Evolutionary conservation across 75 land plant species (phyloP).

Genomic region (Pseudotsuga menziesii): DNA sequence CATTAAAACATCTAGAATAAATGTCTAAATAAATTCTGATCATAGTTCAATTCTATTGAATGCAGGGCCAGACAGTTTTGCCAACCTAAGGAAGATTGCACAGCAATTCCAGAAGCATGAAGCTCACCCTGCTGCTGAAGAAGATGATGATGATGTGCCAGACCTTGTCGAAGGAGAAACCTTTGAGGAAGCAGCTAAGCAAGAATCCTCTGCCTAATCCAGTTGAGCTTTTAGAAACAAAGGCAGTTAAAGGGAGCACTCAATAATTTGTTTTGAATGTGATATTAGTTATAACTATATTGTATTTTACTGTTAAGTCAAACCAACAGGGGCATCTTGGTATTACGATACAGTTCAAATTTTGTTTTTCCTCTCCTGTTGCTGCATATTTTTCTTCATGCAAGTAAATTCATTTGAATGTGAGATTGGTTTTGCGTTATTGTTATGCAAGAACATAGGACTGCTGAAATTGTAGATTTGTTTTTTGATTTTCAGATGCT

Average conservation of each 20-base stretch:
- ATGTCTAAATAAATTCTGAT: not conserved
- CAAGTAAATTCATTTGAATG: not conserved
- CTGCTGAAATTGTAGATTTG: no score
- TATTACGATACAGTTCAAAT: not conserved
- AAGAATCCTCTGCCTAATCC: constrained; percentile 16
- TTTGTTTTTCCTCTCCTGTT: not conserved
- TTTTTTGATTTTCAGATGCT: no score
- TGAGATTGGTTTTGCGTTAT: no score
- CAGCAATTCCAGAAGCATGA: constrained; percentile 72
- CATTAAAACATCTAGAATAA: not conserved
- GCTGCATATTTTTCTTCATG: not conserved
- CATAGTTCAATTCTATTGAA: not conserved
- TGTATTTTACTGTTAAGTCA: not conserved
- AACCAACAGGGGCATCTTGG: not conserved
- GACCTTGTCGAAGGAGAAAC: constrained; percentile 78
- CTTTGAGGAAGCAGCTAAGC: constrained; percentile 73
- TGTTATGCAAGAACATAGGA: no score
- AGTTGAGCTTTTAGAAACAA: not conserved
- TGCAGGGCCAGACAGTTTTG: constrained; percentile 78
- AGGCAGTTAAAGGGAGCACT: not conserved
- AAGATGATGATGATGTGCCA: constrained; percentile 80
- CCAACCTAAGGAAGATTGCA: constrained; percentile 60
- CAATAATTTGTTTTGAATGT: not conserved
- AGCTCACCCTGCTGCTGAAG: constrained; percentile 24
- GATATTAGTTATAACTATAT: not conserved